Evolutionary conservation across 2,329 filamentous ascomycete species (phyloP), one percentile per base, ranked within the genome.

Genomic region (Fusarium floridanum): DNA sequence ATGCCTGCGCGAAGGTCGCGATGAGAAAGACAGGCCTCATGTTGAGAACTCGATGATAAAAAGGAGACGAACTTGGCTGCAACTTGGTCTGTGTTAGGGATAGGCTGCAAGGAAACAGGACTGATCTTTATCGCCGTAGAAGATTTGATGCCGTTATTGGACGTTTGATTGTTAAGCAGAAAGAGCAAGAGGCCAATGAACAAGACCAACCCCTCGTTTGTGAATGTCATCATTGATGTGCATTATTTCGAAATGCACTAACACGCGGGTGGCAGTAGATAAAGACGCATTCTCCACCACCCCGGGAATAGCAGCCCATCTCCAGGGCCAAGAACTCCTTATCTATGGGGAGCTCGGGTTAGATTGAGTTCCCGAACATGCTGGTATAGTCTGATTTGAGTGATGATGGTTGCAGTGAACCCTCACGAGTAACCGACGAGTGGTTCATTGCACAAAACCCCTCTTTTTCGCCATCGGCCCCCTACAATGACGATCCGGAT

Each of bases 161-260:
- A 12, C n/a, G n/a, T 20, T 24, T 57, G 32, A 37, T 57, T 57
- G 14, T 57, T 57, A 57, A 57, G 29, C 53, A 57, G n/a, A 20
- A 57, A 24, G 76, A 60, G 78, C 78, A 10, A 84, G 70, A 56
- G 12, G 53, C 53, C 53, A 56, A 56, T 56, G 32, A 36, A 24
- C 32, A 36, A 36, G 53, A 22, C 12, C 7, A 57, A 37, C 29
- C 53, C 29, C 53, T 57, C 53, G 29, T 57, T 27, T 57, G 12
- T 20, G 14, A 20, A 57, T 57, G 29, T 57, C 53, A 57, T 37
- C 53, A 57, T 57, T 57, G 53, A 57, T 36, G 53, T 57, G 53
- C 32, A 57, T n/a, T 57, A 57, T 57, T 57, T 57, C 53, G 53
- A 61, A 82, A 83, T 41, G 76, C 57, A 32, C 48, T 53, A 53